Conservation (phyloP, 208 protist species). For the Leishmania lainsoni region DNA sequence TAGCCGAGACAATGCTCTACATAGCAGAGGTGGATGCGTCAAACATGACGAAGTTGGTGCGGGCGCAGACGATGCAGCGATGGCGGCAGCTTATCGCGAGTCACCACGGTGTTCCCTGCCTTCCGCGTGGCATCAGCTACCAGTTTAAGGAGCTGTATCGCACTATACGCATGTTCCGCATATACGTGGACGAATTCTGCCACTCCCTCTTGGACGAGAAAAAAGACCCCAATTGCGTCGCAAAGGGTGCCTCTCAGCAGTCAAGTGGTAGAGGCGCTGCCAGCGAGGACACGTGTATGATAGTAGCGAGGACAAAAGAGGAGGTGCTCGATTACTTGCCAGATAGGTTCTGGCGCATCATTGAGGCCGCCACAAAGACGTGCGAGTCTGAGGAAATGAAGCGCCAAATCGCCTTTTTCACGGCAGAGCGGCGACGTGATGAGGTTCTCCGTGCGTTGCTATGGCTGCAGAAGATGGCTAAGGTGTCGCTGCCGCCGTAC, state of each 20-base stretch:
- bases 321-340: constrained; percentile 1
- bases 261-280: not conserved
- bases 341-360: constrained; percentile 6
- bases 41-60: constrained; percentile 12
- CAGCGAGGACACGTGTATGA: not conserved
- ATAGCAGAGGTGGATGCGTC: constrained; percentile 6
- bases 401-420: constrained; percentile 33
- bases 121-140: not conserved
- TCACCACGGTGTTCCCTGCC: constrained; percentile 20
- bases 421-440: constrained; percentile 8
- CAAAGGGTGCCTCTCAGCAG: not conserved
- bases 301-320: constrained; percentile 3
- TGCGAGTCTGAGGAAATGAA: constrained; percentile 1
- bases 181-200: constrained; percentile 6
- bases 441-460: constrained; percentile 21
- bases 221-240: not conserved
- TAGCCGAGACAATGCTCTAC: constrained; percentile 19
- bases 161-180: constrained; percentile 6
- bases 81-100: constrained; percentile 7
- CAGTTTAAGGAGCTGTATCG: constrained; percentile 12
- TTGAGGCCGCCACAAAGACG: constrained; percentile 19
- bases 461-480: constrained; percentile 15
- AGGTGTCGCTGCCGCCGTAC: constrained; percentile 26
- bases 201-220: not conserved
- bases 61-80: constrained; percentile 7